Evolutionary conservation across 768 basidiomycete genomes (phyloP).

Genomic region (Collybia mongolica): DNA sequence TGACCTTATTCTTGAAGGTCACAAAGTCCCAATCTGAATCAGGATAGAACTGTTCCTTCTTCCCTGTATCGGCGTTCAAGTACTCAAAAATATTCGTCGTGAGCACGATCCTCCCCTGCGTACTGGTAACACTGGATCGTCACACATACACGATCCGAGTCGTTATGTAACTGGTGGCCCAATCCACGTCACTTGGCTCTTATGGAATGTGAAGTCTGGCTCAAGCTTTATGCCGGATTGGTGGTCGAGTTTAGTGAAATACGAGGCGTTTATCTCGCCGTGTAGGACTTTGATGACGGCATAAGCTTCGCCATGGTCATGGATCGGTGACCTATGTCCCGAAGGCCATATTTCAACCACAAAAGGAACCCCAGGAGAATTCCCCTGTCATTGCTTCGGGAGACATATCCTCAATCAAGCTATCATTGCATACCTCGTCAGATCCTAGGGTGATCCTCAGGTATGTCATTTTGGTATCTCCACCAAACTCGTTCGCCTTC

Average conservation of each 20-base stretch:
- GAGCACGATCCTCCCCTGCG: slow-evolving; percentile 2
- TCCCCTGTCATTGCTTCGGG: slow-evolving; percentile 10
- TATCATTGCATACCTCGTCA: slow-evolving; percentile 6
- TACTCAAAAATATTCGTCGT: slow-evolving; percentile 13
- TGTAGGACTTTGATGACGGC: slow-evolving; percentile 22
- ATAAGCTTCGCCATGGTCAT: slow-evolving; percentile 19
- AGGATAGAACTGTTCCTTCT: slow-evolving; percentile 9
- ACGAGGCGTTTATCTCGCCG: slow-evolving; percentile 16
- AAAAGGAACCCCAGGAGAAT: slow-evolving; percentile 21
- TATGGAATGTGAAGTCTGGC: background rate
- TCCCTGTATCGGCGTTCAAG: slow-evolving; percentile 7
- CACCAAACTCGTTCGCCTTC: slow-evolving; percentile 15
- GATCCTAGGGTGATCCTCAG: slow-evolving; percentile 19
- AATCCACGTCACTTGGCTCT: background rate
- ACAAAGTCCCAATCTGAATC: slow-evolving; percentile 12
- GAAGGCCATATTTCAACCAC: slow-evolving; percentile 24
- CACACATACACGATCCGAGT: slow-evolving; percentile 11
- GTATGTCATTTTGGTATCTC: slow-evolving; percentile 15
- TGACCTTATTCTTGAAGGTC: slow-evolving; percentile 8
- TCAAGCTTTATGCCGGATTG: slow-evolving; percentile 1
- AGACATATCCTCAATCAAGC: no score
- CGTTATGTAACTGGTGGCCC: slow-evolving; percentile 8
- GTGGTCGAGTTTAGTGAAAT: slow-evolving; percentile 7
- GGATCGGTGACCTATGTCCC: slow-evolving; percentile 17
- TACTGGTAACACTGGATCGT: slow-evolving; percentile 16